phyloP scores from a whole-genome alignment of 2,329 filamentous ascomycete genomes.

The Fusarium miscanthi region DNA sequence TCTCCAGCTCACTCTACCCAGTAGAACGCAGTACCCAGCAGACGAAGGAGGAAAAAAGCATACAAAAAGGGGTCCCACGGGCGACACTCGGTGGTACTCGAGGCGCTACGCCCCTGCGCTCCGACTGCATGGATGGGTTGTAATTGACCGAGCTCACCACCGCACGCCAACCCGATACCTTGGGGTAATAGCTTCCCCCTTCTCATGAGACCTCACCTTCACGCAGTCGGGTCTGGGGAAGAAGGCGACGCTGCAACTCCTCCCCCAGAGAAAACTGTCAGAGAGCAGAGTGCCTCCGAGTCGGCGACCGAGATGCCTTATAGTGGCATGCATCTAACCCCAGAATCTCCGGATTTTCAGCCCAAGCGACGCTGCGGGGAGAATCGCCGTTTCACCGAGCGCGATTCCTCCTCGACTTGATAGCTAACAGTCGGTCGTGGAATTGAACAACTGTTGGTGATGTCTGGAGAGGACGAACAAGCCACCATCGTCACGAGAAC shows the following conservation, averaged over 20 bases:
- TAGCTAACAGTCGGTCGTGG: not conserved
- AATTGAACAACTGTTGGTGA: not conserved
- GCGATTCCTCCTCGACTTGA: not conserved
- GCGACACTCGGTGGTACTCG: constrained; percentile 51
- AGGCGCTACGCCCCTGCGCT: constrained; percentile 43
- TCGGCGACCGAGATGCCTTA: constrained; percentile 36
- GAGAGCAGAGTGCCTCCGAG: constrained; percentile 41
- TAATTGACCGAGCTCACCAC: constrained; percentile 45
- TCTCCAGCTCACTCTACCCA: not conserved
- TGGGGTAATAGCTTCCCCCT: constrained; percentile 12
- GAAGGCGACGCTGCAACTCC: not conserved
- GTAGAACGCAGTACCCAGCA: not conserved
- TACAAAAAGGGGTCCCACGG: constrained; percentile 32
- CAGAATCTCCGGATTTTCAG: constrained; percentile 34
- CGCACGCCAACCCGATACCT: constrained; percentile 24
- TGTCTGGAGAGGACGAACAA: not conserved
- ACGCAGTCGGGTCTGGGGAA: constrained; percentile 12
- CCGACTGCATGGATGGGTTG: constrained; percentile 41
- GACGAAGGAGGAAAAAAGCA: not conserved
- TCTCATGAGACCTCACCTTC: not conserved
- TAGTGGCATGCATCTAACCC: constrained; percentile 24
- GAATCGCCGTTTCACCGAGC: constrained; percentile 29
- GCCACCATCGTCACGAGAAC: constrained; percentile 38
- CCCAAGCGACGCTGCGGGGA: constrained; percentile 17
- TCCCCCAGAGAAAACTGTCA: constrained; percentile 31